Conservation (phyloP, 225 moss, liverwort and hornwort genomes). For the Rhytidiadelphus loreus region DNA sequence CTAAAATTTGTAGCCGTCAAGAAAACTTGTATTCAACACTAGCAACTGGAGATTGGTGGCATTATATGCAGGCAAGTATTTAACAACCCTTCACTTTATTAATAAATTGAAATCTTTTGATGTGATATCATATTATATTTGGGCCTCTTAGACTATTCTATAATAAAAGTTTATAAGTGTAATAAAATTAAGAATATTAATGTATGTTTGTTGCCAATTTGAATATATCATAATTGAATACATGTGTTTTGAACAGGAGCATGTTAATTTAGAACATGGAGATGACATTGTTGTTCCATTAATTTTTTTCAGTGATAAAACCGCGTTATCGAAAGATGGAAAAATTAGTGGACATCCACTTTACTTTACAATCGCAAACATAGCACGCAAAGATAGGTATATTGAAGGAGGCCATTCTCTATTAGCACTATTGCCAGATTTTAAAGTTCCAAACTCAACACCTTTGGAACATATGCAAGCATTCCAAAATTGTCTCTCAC, state of each 20-base stretch:
- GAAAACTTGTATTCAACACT: not conserved
- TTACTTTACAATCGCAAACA: too few species aligned
- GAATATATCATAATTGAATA: rapidly evolving
- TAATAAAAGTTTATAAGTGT: rapidly evolving
- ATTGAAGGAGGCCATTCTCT: not conserved
- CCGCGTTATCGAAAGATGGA: too few species aligned
- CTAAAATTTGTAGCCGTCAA: rapidly evolving
- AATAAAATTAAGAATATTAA: not conserved
- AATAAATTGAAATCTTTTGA: not conserved
- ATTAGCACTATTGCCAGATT: not conserved
- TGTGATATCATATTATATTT: not conserved
- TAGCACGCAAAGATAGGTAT: not conserved
- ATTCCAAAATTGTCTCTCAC: not conserved
- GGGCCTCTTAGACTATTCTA: rapidly evolving
- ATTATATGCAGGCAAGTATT: not conserved
- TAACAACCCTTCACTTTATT: rapidly evolving
- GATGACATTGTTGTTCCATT: too few species aligned
- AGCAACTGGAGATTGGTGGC: not conserved
- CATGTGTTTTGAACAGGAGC: not conserved
- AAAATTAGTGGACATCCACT: too few species aligned
- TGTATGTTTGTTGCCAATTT: not conserved
- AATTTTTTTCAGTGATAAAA: too few species aligned
- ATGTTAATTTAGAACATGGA: too few species aligned
- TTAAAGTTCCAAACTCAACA: not conserved
- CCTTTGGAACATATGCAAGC: not conserved